Conservation (phyloP, 1,284 basidiomycete species). For the Rhodofomes roseus region DNA sequence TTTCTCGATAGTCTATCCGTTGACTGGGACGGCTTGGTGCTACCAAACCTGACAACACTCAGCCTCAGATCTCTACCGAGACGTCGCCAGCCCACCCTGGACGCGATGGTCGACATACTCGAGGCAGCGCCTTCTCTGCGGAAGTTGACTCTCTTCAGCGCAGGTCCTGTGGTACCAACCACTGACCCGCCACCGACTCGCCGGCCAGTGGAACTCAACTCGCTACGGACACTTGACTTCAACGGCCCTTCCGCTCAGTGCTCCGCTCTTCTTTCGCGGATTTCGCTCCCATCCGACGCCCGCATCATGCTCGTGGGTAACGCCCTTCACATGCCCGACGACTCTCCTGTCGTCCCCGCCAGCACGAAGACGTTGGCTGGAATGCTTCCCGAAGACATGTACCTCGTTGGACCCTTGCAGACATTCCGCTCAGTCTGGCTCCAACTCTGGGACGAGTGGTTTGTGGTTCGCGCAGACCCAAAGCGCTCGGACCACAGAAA, state of each 20-base stretch:
- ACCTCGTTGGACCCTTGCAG: neutral
- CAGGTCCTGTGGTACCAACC: neutral
- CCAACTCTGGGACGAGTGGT: neutral
- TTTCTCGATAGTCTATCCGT: neutral
- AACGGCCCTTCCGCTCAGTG: too few relatives aligned
- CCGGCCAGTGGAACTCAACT: neutral
- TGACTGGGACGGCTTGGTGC: neutral
- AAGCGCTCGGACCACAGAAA: neutral
- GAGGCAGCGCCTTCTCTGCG: neutral
- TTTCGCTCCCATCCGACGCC: neutral
- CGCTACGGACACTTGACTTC: neutral
- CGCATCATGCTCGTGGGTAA: too few relatives aligned
- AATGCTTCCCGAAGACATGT: neutral
- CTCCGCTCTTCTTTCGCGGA: neutral
- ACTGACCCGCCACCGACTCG: too few relatives aligned
- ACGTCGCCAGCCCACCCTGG: neutral
- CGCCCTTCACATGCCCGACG: neutral
- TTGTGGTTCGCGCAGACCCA: neutral
- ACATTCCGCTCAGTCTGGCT: neutral
- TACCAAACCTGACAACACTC: neutral
- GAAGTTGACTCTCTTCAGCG: neutral
- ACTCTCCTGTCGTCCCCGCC: neutral
- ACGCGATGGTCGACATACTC: neutral
- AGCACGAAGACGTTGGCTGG: neutral
- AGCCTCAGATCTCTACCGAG: neutral